Conservation (phyloP, 768 basidiomycete species). For the Mycena metata region DNA sequence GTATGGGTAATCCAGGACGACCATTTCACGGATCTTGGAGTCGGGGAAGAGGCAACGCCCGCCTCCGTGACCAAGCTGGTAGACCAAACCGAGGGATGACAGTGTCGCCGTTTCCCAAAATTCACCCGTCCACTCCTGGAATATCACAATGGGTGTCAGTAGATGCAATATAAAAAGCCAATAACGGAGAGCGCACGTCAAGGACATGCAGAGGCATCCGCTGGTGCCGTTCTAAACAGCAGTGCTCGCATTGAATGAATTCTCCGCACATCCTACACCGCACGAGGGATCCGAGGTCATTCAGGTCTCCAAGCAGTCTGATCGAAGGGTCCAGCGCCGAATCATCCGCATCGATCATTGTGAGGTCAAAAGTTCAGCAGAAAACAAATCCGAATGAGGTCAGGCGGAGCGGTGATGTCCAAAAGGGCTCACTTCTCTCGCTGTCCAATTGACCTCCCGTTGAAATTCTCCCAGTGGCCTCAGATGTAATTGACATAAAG, state of each 20-base stretch:
- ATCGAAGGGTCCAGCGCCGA: too few species aligned
- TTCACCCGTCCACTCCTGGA: neutral
- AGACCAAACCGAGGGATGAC: neutral
- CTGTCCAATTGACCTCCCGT: too few species aligned
- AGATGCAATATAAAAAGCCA: too few species aligned
- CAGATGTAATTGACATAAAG: too few species aligned
- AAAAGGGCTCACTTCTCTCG: too few species aligned
- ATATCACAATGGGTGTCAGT: too few species aligned
- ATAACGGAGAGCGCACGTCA: neutral
- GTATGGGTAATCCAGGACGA: neutral
- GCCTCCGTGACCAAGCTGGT: slow-evolving; percentile 6
- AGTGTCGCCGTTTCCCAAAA: neutral
- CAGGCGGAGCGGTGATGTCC: too few species aligned
- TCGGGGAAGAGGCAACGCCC: neutral
- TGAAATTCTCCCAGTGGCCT: too few species aligned
- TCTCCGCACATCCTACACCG: neutral
- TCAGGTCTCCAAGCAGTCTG: too few species aligned
- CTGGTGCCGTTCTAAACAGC: neutral
- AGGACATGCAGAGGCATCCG: neutral
- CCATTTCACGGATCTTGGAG: neutral
- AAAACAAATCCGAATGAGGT: neutral
- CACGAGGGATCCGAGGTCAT: too few species aligned
- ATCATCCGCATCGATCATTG: too few species aligned
- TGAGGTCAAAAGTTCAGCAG: too few species aligned
- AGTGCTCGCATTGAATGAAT: neutral